Conservation (phyloP, 257 asterid genomes). For the Solanum neorickii region DNA sequence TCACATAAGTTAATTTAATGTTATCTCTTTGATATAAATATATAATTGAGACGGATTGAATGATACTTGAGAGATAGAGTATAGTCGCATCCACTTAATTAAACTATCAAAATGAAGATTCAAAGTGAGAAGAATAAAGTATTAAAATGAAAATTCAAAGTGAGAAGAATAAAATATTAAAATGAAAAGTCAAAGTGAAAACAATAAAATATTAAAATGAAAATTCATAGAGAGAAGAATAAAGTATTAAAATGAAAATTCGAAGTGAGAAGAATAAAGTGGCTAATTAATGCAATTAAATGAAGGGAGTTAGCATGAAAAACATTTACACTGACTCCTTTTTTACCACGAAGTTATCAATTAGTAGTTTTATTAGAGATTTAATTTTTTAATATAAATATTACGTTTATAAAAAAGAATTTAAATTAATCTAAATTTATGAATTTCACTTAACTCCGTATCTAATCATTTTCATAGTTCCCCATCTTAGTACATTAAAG, state of each 20-base stretch:
- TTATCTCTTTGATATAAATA: no score
- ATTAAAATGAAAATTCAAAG: no score
- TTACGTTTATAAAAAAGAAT: no score
- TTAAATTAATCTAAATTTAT: no score
- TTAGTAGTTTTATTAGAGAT: no score
- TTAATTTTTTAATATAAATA: no score
- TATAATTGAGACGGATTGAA: background rate
- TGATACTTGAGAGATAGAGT: background rate
- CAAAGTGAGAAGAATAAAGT: background rate
- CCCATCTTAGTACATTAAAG: background rate
- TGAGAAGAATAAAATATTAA: background rate
- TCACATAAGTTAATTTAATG: accelerated
- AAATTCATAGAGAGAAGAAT: background rate
- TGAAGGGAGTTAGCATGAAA: no score
- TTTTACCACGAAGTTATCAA: no score
- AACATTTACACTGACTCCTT: no score
- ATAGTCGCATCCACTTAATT: background rate
- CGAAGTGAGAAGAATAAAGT: background rate
- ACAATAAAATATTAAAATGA: background rate
- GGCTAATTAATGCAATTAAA: no score
- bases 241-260: background rate
- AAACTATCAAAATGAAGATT: background rate
- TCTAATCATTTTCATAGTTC: no score
- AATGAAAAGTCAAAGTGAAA: background rate
- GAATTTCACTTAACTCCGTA: no score